phyloP scores from a whole-genome alignment of 2,329 filamentous ascomycete species.

The Verticillium dahliae region DNA sequence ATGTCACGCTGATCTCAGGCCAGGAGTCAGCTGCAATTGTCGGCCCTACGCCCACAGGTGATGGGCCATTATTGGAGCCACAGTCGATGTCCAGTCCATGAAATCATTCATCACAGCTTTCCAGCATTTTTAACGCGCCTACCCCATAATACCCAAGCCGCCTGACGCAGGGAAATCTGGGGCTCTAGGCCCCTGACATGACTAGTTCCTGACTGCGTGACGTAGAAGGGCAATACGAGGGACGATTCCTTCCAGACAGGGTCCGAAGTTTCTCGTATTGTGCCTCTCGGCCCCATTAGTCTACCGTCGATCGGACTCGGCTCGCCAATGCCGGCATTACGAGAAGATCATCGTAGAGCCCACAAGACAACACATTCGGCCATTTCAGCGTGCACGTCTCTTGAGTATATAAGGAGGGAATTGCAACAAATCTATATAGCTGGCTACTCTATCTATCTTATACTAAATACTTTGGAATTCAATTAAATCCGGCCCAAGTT shows the following conservation, averaged over 20 bases:
- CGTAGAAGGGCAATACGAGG: not conserved
- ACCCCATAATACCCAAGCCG: too few relatives aligned
- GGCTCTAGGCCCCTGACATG: not conserved
- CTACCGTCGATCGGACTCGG: not conserved
- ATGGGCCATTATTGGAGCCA: too few relatives aligned
- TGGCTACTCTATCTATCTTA: not conserved
- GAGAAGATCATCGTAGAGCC: conserved; percentile 8
- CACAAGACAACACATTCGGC: not conserved
- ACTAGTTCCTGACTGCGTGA: not conserved
- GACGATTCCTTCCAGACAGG: not conserved
- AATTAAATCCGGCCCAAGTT: not conserved
- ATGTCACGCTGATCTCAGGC: too few relatives aligned
- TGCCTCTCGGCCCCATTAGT: not conserved
- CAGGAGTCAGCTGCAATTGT: too few relatives aligned
- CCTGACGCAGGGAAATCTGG: too few relatives aligned
- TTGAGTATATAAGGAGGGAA: conserved; percentile 3
- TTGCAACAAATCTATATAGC: too few relatives aligned
- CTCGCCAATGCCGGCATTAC: conserved; percentile 4
- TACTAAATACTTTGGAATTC: not conserved
- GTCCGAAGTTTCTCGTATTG: not conserved
- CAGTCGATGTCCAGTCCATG: too few relatives aligned
- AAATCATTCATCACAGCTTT: too few relatives aligned
- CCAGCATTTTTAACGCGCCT: too few relatives aligned
- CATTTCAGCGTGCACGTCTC: not conserved
- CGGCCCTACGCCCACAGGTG: too few relatives aligned